Evolutionary conservation across 495 filamentous ascomycete genomes (phyloP), one percentile per base, ranked within the genome.

Genomic region (Aspergillus mulundensis): DNA sequence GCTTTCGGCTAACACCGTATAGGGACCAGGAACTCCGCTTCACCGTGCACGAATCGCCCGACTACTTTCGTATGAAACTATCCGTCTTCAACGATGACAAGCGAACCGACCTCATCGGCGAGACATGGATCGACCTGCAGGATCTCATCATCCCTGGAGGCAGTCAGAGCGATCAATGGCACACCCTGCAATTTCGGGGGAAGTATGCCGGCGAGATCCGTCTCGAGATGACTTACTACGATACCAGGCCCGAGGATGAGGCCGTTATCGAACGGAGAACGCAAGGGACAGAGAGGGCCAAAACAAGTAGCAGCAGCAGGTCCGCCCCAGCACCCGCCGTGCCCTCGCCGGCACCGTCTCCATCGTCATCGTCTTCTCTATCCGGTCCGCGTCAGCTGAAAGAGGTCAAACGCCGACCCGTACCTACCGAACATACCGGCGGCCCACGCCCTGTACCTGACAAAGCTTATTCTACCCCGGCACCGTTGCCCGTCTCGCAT

Each of bases 1-100:
- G 8, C 28, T 7, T n/a, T 16, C 21, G 19, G 34, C 69, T 75
- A 60, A 72, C 52, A 20, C 47, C 30, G 3, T 28, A 14, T 65
- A 98, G 94, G 94, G 94, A 99, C 67, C 90, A 97, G 66, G 94
- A 99, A 70, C 81, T 99, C 30, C 89, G 95, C 42, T 99, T 96
- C 63, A 90, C 82, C 41, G 94, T 99, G 40, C 92, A 96, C 76
- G 92, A 97, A 64, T 97, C 91, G 11, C 86, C 91, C 3, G 94
- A 99, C 64, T 99, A 97, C 75, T 88, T 87, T 65, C 87, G 89
- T 60, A 76, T 99, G 32, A 97, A 99, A 69, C 82, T 97, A 15
- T 95, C 91, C 5, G 85, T 96, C 5, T 97, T 97, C 78, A 97
- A 96, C 67, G 93, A 98, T 64, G 93, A 98, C 68, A 96, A 95